A percentile compares a stretch with the other conserved stretches of the same genome.
phyloP scores from a whole-genome alignment of 495 filamentous ascomycete genomes.

The Penicillium chermesinum region DNA sequence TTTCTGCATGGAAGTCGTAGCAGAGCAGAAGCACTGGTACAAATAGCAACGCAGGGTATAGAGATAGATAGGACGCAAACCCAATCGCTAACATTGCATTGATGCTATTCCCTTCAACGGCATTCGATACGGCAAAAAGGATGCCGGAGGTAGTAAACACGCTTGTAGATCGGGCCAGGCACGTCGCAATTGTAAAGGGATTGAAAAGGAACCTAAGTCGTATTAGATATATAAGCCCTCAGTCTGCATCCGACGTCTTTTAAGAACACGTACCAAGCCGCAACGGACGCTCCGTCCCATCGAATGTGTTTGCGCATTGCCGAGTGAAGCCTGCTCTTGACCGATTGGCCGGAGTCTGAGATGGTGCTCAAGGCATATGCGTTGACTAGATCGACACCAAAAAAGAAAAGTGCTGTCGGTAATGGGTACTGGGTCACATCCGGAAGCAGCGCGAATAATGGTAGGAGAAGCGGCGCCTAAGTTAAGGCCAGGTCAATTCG shows the following conservation, averaged over 20 bases:
- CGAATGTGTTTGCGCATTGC: conserved; percentile 71
- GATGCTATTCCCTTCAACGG: conserved; percentile 65
- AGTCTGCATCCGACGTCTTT: background rate
- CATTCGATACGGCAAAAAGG: conserved; percentile 76
- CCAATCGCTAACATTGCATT: conserved; percentile 82
- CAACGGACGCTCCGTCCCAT: conserved; percentile 73
- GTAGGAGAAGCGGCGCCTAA: conserved; percentile 82
- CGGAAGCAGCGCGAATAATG: conserved; percentile 83
- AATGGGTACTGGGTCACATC: conserved; percentile 57
- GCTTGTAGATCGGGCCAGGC: conserved; percentile 84
- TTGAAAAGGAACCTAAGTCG: conserved; percentile 76
- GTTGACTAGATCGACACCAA: conserved; percentile 73
- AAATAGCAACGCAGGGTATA: conserved; percentile 84
- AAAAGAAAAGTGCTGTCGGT: conserved; percentile 74
- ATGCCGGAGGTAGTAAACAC: conserved; percentile 89
- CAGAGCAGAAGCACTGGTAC: conserved; percentile 76
- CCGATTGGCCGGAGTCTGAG: conserved; percentile 74
- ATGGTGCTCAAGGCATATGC: conserved; percentile 79
- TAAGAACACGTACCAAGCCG: conserved; percentile 58
- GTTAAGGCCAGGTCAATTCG: conserved; percentile 5
- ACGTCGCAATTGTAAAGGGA: conserved; percentile 89
- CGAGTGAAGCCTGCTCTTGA: conserved; percentile 63
- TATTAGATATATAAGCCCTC: background rate
- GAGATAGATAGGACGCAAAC: conserved; percentile 82
- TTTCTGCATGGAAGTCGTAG: conserved; percentile 58